These are phyloP conservation scores for Saturnispora bothae DNA, from an alignment of 805 yeast genomes.

Conservation along the genomic window DNA sequence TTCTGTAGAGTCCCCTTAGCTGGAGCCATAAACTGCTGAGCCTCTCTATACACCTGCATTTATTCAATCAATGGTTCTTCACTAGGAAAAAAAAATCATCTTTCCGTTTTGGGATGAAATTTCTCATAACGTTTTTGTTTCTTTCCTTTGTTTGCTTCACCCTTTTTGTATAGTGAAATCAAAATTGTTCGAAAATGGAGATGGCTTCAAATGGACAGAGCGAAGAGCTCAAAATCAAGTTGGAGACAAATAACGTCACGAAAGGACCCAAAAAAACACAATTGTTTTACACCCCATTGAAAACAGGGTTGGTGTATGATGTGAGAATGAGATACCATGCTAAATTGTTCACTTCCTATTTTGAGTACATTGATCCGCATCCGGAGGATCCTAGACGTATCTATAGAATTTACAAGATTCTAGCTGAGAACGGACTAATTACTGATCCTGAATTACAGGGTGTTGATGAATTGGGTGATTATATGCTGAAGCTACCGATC, in stretches of 20 bases:
- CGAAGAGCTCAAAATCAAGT: not conserved
- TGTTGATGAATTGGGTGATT: slow-evolving; percentile 64
- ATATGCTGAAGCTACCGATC: slow-evolving; percentile 82
- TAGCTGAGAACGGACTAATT: slow-evolving; percentile 90
- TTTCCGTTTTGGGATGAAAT: too few species aligned
- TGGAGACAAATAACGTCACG: not conserved
- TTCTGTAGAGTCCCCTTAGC: slow-evolving; percentile 45
- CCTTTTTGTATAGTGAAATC: too few species aligned
- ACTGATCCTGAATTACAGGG: slow-evolving; percentile 69
- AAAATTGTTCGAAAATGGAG: too few species aligned
- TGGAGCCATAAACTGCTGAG: slow-evolving; percentile 30
- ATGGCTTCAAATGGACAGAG: too few species aligned
- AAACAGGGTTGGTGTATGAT: slow-evolving; percentile 92
- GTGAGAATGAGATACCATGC: slow-evolving; percentile 98
- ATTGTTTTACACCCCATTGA: slow-evolving; percentile 59
- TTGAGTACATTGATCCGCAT: slow-evolving; percentile 94
- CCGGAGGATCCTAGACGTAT: slow-evolving; percentile 98
- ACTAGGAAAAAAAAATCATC: too few species aligned
- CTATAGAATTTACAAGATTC: slow-evolving; percentile 81
- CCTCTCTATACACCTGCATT: slow-evolving; percentile 33
- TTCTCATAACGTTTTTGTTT: too few species aligned
- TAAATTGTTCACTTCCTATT: slow-evolving; percentile 81
- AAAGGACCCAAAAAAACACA: slow-evolving; percentile 41
- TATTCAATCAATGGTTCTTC: too few species aligned
- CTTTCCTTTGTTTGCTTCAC: too few species aligned